Conservation (phyloP, 164 flowering plant genomes). For the Paratinospora sagittata region DNA sequence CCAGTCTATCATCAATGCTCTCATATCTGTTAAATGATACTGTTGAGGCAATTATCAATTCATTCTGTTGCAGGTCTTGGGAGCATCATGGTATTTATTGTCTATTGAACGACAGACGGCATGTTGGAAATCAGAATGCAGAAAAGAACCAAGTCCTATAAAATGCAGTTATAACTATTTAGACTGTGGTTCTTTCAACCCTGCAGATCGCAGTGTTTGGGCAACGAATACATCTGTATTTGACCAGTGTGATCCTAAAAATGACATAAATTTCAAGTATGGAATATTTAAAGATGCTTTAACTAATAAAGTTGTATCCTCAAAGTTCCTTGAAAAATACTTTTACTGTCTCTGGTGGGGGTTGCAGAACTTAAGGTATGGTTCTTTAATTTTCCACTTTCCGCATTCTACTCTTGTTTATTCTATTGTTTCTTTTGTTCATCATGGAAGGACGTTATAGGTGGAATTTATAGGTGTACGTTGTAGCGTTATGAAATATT, state of each 20-base stretch:
- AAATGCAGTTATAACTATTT: conserved; percentile 44
- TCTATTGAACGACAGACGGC: conserved; percentile 68
- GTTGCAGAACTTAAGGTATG: conserved; percentile 81
- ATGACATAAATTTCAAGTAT: conserved; percentile 38
- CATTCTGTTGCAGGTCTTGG: conserved; percentile 57
- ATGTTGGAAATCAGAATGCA: conserved; percentile 79
- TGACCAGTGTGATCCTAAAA: conserved; percentile 49
- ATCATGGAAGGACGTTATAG: background rate
- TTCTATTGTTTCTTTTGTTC: background rate
- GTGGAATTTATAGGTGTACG: background rate
- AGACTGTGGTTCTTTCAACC: conserved; percentile 38
- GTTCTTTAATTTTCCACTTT: conserved; percentile 1
- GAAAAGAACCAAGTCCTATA: conserved; percentile 28
- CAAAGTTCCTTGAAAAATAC: conserved; percentile 55
- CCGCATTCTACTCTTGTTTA: background rate
- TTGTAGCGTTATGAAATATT: background rate
- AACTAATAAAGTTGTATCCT: conserved; percentile 49
- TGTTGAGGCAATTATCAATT: background rate
- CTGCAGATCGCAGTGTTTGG: conserved; percentile 36
- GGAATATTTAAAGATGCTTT: conserved; percentile 76
- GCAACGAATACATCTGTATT: conserved; percentile 49
- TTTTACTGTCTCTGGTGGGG: conserved; percentile 98
- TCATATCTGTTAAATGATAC: background rate
- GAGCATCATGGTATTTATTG: conserved; percentile 87
- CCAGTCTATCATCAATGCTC: background rate